Evolutionary conservation across 1,284 basidiomycete species (phyloP), one percentile per base, ranked within the genome.

Genomic region (Athelia psychrophila): DNA sequence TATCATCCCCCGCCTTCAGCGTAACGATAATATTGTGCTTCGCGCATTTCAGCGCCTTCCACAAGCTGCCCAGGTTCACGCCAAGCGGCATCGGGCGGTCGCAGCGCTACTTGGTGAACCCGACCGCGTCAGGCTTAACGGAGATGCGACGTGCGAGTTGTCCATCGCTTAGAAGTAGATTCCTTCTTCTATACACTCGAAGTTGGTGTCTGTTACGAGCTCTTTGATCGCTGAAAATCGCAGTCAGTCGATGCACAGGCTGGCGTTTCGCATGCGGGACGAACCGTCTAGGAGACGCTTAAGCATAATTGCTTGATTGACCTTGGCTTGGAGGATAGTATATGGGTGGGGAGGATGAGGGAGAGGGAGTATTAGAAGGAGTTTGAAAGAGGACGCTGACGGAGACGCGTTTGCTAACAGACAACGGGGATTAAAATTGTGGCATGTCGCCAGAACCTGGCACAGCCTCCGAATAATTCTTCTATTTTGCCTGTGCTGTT

Each of bases 81-180:
- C 93, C 93, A 8, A 96, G 81, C 0, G 94, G 93, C 82, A 99
- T 93, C 50, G 95, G 93, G 20, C 95, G 84, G 72, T 99, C 97
- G 68, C 96, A 98, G 60, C 96, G 88, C 73, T 91, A 99, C 51
- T 83, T 79, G 64, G 90, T 84, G 77, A 98, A 98, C 27, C 91
- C 91, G 0, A 80, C 75, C 0, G 84, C 80, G 25, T 86, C 74
- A 47, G 98, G 81, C 56, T 87, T 81, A 48, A 96, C 90, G 8
- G 92, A 76, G 35, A 98, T 96, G 96, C 97, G 64, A 99, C 96
- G 73, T 99, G 97, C 5, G 96, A 98, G 81, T 98, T 98, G 79
- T 99, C 97, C 96, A 99, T 99, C 1, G 97, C 96, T 79, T 99
- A 97, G 15, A 98, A 81, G 51, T 84, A 84, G 48, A 99, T 89